Conservation (phyloP, 2,329 filamentous ascomycete genomes). For the Alternaria ethzedia region DNA sequence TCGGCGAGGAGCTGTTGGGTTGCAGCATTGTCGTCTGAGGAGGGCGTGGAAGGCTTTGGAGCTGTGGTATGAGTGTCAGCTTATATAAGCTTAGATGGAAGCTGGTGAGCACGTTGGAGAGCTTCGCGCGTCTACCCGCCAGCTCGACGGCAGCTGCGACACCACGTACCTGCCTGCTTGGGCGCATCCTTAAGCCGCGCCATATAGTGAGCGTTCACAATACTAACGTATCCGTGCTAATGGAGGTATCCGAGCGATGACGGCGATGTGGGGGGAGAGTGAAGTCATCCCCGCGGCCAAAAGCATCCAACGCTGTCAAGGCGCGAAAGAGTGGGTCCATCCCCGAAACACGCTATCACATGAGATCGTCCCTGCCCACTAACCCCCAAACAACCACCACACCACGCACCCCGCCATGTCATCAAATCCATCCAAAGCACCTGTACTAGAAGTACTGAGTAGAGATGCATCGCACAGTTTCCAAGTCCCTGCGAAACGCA, state of each 20-base stretch:
- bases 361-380: conserved; percentile 13
- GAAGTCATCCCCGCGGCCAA: conserved; percentile 5
- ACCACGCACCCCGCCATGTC: conserved; percentile 29
- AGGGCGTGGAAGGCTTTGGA: neutral
- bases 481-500: conserved; percentile 74
- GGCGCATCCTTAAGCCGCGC: conserved; percentile 14
- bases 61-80: neutral
- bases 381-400: conserved; percentile 1
- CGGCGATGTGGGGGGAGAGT: conserved; percentile 4
- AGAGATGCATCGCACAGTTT: conserved; percentile 56
- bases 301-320: neutral
- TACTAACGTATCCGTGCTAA: neutral
- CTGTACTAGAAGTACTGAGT: conserved; percentile 33
- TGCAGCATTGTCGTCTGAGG: conserved; percentile 25
- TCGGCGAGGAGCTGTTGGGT: conserved; percentile 34
- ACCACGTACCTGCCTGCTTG: conserved; percentile 5
- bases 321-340: conserved; percentile 7
- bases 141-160: neutral
- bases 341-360: conserved; percentile 28
- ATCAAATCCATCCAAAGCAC: conserved; percentile 18
- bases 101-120: neutral
- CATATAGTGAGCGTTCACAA: conserved; percentile 3
- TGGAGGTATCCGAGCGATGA: conserved; percentile 1
- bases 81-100: neutral
- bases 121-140: neutral